These are phyloP conservation scores for Kuraishia molischiana DNA, from an alignment of 805 yeast species.

Conservation along the genomic window DNA sequence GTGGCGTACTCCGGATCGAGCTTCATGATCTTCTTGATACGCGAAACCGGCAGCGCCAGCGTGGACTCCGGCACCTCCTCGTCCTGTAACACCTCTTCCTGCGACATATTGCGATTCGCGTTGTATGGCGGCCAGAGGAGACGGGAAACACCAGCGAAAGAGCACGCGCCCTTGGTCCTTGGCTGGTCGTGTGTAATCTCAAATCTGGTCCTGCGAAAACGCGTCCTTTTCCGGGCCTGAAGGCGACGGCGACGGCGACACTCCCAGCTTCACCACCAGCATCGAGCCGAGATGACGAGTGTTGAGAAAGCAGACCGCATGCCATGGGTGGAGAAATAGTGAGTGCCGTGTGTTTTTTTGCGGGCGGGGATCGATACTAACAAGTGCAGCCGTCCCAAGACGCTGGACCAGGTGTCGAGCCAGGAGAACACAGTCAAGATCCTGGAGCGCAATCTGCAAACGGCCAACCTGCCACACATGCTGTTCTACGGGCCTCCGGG, in stretches of 20 bases:
- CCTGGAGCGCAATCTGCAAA: conserved; percentile 63
- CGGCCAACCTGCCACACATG: conserved; percentile 88
- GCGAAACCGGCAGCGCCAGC: conserved; percentile 45
- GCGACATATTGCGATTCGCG: too few species aligned
- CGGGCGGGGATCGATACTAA: background rate
- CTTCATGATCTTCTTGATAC: conserved; percentile 63
- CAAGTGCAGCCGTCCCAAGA: conserved; percentile 61
- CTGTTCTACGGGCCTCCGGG: conserved; percentile 92
- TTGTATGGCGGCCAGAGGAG: too few species aligned
- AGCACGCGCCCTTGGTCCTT: too few species aligned
- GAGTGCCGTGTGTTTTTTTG: conserved; percentile 10
- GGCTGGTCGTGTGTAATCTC: too few species aligned
- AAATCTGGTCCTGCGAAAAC: too few species aligned
- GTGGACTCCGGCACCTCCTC: conserved; percentile 6
- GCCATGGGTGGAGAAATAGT: conserved; percentile 93
- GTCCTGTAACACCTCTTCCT: background rate
- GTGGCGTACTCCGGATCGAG: conserved; percentile 66
- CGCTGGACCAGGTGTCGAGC: conserved; percentile 78
- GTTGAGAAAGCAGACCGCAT: conserved; percentile 37
- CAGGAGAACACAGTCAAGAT: conserved; percentile 87
- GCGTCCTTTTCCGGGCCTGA: too few species aligned
- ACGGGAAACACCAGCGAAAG: too few species aligned
- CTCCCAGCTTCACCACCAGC: too few species aligned
- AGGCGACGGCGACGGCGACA: too few species aligned
- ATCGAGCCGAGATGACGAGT: conserved; percentile 9